Percentiles rank a stretch among this genome's conserved stretches.
Evolutionary conservation across 805 yeast species (phyloP).

Genomic region (Peterozyma xylosa): DNA sequence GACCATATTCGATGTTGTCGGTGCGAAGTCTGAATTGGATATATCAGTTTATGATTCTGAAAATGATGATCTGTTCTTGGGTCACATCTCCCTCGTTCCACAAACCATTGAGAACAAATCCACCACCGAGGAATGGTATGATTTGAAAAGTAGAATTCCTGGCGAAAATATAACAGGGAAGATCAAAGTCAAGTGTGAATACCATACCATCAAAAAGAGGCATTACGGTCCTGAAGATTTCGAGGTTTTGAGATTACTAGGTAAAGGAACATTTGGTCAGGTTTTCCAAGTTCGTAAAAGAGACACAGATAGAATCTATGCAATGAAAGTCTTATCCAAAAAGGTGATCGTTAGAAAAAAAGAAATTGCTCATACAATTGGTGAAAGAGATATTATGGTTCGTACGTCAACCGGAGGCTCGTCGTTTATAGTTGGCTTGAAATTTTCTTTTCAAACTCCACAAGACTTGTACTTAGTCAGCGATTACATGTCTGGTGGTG

Average conservation of each 20-base stretch:
- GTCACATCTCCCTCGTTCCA: slow-evolving; percentile 74
- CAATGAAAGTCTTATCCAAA: slow-evolving; percentile 94
- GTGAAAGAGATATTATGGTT: slow-evolving; percentile 91
- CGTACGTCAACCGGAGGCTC: slow-evolving; percentile 84
- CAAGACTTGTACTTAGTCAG: slow-evolving; percentile 88
- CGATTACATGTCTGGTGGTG: slow-evolving; percentile 98
- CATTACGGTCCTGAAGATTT: slow-evolving; percentile 93
- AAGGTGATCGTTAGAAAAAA: slow-evolving; percentile 94
- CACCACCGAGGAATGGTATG: slow-evolving; percentile 62
- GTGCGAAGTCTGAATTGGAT: slow-evolving; percentile 75
- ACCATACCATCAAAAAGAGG: slow-evolving; percentile 58
- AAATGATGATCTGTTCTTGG: slow-evolving; percentile 76
- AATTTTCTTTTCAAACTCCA: slow-evolving; percentile 95
- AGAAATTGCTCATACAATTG: slow-evolving; percentile 97
- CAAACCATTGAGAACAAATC: slow-evolving; percentile 34
- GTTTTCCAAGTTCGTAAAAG: slow-evolving; percentile 92
- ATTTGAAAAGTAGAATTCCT: slow-evolving; percentile 61
- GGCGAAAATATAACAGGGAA: slow-evolving; percentile 77
- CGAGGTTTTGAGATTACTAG: slow-evolving; percentile 82
- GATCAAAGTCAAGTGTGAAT: slow-evolving; percentile 68
- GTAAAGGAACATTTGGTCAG: slow-evolving; percentile 97
- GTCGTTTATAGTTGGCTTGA: slow-evolving; percentile 92
- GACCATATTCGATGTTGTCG: slow-evolving; percentile 87
- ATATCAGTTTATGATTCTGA: slow-evolving; percentile 87
- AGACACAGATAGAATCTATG: slow-evolving; percentile 87